Percentiles rank a stretch among this genome's conserved stretches.
Conservation (phyloP, 805 yeast genomes). For the Zygotorulaspora chibaensis region DNA sequence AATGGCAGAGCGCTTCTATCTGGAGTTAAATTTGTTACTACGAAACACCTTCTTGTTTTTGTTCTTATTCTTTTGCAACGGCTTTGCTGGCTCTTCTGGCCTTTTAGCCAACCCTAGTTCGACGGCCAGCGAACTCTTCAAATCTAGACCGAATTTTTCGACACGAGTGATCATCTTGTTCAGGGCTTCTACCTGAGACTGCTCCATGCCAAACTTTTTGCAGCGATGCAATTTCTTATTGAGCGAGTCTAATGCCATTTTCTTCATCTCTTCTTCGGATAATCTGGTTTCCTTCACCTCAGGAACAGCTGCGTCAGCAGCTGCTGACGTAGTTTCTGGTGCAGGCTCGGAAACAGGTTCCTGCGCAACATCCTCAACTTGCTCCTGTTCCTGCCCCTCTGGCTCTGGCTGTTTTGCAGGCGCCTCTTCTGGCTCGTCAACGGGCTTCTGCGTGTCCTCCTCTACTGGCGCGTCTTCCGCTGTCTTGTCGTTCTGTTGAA, state of each 20-base stretch:
- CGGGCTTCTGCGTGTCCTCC: constrained; percentile 19
- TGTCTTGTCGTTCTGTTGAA: constrained; percentile 52
- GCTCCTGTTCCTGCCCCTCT: constrained; percentile 14
- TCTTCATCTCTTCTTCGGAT: constrained; percentile 67
- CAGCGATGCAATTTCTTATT: constrained; percentile 67
- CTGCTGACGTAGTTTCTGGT: constrained; percentile 16
- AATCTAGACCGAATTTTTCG: constrained; percentile 78
- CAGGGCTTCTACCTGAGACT: constrained; percentile 55
- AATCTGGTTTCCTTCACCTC: constrained; percentile 25
- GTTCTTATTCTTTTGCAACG: constrained; percentile 7
- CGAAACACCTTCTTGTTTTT: neutral
- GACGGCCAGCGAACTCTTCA: constrained; percentile 59
- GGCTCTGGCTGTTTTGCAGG: constrained; percentile 7
- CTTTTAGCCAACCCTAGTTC: constrained; percentile 56
- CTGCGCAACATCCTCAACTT: constrained; percentile 10
- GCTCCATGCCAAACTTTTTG: constrained; percentile 70
- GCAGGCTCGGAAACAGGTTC: constrained; percentile 4
- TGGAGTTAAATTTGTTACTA: constrained; percentile 2
- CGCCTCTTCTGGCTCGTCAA: constrained; percentile 18
- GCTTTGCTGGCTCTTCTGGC: constrained; percentile 3
- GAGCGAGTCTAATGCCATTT: constrained; percentile 61
- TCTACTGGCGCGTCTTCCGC: constrained; percentile 18
- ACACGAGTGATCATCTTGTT: constrained; percentile 47
- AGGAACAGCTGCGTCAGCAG: constrained; percentile 4
- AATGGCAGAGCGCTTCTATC: neutral